Evolutionary conservation across 768 basidiomycete species (phyloP).

Genomic region (Mycena metata): DNA sequence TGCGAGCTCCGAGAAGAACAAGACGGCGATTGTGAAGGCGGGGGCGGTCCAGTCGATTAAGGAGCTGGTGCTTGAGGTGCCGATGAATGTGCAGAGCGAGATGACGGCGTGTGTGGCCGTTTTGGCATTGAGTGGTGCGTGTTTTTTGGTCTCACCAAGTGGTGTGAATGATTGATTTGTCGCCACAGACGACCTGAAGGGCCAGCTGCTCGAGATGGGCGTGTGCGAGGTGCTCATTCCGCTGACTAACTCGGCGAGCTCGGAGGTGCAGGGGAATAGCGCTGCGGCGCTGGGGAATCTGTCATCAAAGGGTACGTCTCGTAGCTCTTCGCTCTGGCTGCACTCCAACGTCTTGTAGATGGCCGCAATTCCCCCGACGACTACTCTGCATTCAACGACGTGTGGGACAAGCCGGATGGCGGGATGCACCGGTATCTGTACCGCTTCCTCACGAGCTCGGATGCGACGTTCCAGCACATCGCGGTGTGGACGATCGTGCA

Average conservation of each 20-base stretch:
- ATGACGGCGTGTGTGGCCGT: slow-evolving; percentile 99
- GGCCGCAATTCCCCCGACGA: slow-evolving; percentile 84
- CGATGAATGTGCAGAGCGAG: slow-evolving; percentile 97
- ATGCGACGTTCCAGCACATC: slow-evolving; percentile 99
- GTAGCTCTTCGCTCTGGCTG: neutral
- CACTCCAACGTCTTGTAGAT: slow-evolving; percentile 59
- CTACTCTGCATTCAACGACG: slow-evolving; percentile 96
- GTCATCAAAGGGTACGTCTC: slow-evolving; percentile 83
- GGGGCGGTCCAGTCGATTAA: slow-evolving; percentile 98
- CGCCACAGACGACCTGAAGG: slow-evolving; percentile 92
- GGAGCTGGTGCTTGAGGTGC: slow-evolving; percentile 94
- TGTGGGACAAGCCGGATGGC: slow-evolving; percentile 98
- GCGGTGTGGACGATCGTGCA: slow-evolving; percentile 99
- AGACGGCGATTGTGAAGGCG: slow-evolving; percentile 96
- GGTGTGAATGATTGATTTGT: slow-evolving; percentile 13
- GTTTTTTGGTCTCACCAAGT: neutral
- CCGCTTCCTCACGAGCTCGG: slow-evolving; percentile 92
- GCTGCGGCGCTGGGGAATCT: slow-evolving; percentile 98
- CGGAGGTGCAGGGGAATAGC: slow-evolving; percentile 98
- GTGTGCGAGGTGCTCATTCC: slow-evolving; percentile 98
- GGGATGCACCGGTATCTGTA: slow-evolving; percentile 96
- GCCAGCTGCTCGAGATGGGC: slow-evolving; percentile 97
- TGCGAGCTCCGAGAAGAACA: slow-evolving; percentile 98
- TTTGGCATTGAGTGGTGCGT: slow-evolving; percentile 91
- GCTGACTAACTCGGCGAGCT: slow-evolving; percentile 93